A percentile compares a stretch with the other conserved stretches of the same genome.
Evolutionary conservation across 2,329 filamentous ascomycete species (phyloP).

Genomic region (Claviceps capensis): DNA sequence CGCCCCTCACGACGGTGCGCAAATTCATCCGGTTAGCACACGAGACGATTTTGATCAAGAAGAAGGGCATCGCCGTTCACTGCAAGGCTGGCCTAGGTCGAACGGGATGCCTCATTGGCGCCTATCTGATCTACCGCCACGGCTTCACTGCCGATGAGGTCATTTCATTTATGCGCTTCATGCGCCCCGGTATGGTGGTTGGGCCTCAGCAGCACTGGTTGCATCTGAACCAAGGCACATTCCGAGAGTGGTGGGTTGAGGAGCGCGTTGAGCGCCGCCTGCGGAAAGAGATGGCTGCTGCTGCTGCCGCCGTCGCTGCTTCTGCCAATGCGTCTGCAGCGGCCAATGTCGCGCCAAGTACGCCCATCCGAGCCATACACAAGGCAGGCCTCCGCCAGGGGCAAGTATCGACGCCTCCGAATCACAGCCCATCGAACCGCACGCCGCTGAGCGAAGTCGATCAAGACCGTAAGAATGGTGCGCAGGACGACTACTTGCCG

Average conservation of each 20-base stretch:
- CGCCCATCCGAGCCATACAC: slow-evolving; percentile 47
- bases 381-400: slow-evolving; percentile 46
- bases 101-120: slow-evolving; percentile 91
- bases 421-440: slow-evolving; percentile 59
- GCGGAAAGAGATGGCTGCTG: slow-evolving; percentile 42
- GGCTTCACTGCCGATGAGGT: slow-evolving; percentile 96
- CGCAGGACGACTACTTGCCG: slow-evolving; percentile 83
- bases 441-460: slow-evolving; percentile 91
- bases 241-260: slow-evolving; percentile 98
- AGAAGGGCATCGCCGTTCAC: slow-evolving; percentile 91
- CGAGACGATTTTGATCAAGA: slow-evolving; percentile 80
- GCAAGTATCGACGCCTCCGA: slow-evolving; percentile 72
- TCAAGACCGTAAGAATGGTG: slow-evolving; percentile 55
- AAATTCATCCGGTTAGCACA: slow-evolving; percentile 93
- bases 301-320: slow-evolving; percentile 8
- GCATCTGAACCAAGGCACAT: slow-evolving; percentile 88
- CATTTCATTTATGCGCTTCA: slow-evolving; percentile 97
- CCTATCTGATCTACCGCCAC: slow-evolving; percentile 93
- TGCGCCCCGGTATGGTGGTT: slow-evolving; percentile 97
- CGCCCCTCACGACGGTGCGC: slow-evolving; percentile 72
- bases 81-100: slow-evolving; percentile 95
- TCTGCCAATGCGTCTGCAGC: neutral
- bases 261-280: slow-evolving; percentile 63
- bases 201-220: slow-evolving; percentile 98
- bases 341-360: slow-evolving; percentile 37